Evolutionary conservation across 2,329 filamentous ascomycete genomes (phyloP).

Genomic region (Trichoderma hamatum): DNA sequence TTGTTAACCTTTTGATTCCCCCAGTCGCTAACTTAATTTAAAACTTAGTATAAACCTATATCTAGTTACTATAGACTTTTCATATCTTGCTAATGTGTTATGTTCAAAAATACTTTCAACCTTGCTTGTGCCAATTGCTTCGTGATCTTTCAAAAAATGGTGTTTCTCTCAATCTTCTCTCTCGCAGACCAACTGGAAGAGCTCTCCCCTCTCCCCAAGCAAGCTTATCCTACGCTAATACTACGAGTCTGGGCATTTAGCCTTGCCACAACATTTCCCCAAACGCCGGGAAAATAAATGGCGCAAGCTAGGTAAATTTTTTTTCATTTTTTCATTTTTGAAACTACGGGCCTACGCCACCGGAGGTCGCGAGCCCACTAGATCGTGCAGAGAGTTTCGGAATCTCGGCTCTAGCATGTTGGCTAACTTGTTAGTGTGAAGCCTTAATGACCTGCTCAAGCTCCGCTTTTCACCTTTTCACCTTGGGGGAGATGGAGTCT

Average conservation of each 20-base stretch:
- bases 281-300: background rate
- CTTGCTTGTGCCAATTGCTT: background rate
- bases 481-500: background rate
- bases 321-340: constrained; percentile 1
- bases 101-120: background rate
- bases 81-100: constrained; percentile 26
- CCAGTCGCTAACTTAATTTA: constrained; percentile 27
- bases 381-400: constrained; percentile 16
- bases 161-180: background rate
- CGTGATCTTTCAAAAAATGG: background rate
- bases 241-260: too few species aligned
- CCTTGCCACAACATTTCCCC: background rate
- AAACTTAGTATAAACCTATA: constrained; percentile 25
- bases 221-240: too few species aligned
- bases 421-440: constrained; percentile 14
- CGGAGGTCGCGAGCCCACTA: constrained; percentile 16
- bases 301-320: constrained; percentile 18
- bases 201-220: too few species aligned
- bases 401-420: constrained; percentile 14
- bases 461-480: background rate
- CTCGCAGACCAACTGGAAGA: background rate
- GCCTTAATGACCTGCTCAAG: background rate
- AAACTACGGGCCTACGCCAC: constrained; percentile 21
- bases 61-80: constrained; percentile 27
- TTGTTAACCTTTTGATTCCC: constrained; percentile 27